Conservation (phyloP, 2,329 filamentous ascomycete genomes). For the Neonectria neomacrospora region DNA sequence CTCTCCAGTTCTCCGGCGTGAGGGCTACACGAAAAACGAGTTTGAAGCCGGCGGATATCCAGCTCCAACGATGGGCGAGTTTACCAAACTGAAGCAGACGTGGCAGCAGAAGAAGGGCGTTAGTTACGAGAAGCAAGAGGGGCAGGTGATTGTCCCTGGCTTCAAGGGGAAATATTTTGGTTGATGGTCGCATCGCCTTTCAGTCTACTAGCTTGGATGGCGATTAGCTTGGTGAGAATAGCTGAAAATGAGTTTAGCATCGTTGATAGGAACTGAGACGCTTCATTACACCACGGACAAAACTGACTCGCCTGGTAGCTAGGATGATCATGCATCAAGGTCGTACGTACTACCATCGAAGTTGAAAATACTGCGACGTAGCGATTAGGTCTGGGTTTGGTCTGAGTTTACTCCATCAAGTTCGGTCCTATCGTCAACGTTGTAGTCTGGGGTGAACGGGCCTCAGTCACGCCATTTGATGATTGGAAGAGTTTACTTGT, state of each 20-base stretch:
- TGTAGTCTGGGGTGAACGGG: not conserved
- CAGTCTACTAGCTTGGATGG: not conserved
- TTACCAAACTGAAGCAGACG: conserved; percentile 51
- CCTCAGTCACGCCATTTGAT: not conserved
- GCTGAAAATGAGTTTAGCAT: not conserved
- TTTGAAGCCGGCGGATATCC: conserved; percentile 49
- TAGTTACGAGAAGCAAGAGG: conserved; percentile 42
- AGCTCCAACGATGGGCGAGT: conserved; percentile 52
- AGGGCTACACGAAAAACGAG: conserved; percentile 50
- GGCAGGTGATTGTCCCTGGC: conserved; percentile 50
- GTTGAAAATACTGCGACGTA: not conserved
- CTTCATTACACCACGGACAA: not conserved
- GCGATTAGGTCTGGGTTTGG: no score
- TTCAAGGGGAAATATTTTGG: conserved; percentile 45
- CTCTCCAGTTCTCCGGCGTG: conserved; percentile 51
- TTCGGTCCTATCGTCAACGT: not conserved
- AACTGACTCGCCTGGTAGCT: not conserved
- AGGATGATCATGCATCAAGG: not conserved
- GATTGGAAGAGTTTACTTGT: not conserved
- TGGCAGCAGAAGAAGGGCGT: conserved; percentile 51
- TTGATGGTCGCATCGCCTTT: not conserved
- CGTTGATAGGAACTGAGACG: not conserved
- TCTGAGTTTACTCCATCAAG: no score
- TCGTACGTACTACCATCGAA: not conserved
- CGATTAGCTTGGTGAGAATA: not conserved